Evolutionary conservation across 2,329 filamentous ascomycete genomes (phyloP).

Genomic region (Calonectria hawksworthii): DNA sequence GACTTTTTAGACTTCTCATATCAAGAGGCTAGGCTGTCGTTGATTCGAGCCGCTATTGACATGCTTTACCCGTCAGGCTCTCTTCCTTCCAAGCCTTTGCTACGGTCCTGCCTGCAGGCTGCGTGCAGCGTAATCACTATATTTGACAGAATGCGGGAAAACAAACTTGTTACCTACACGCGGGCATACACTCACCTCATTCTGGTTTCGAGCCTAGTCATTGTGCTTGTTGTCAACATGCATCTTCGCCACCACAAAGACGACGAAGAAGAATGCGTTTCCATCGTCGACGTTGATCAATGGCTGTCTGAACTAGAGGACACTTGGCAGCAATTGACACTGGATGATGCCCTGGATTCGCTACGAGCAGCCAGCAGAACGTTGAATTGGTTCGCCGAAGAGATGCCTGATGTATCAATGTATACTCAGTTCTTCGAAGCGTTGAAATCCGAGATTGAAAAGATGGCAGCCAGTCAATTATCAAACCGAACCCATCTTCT

Average conservation of each 20-base stretch:
- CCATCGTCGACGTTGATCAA: background rate
- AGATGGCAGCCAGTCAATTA: background rate
- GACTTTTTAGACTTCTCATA: background rate
- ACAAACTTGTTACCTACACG: background rate
- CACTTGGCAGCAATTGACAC: background rate
- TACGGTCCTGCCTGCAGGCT: background rate
- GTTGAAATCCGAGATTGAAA: background rate
- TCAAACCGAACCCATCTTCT: too few species aligned
- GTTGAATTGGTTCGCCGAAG: background rate
- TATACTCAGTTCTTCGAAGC: background rate
- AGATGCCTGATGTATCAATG: background rate
- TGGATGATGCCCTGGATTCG: background rate
- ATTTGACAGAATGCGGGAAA: background rate
- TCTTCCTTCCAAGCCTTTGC: background rate
- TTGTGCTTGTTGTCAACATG: background rate
- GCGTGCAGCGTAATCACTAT: background rate
- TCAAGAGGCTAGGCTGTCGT: background rate
- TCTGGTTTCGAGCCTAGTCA: background rate
- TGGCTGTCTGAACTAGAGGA: background rate
- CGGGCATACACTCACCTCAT: background rate
- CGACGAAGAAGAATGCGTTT: background rate
- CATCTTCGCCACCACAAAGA: background rate
- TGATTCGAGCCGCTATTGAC: background rate
- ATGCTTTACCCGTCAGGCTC: background rate
- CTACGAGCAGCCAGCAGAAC: background rate